Evolutionary conservation across 176 grass and related monocot genomes (phyloP).

Genomic region (Avena atlantica): DNA sequence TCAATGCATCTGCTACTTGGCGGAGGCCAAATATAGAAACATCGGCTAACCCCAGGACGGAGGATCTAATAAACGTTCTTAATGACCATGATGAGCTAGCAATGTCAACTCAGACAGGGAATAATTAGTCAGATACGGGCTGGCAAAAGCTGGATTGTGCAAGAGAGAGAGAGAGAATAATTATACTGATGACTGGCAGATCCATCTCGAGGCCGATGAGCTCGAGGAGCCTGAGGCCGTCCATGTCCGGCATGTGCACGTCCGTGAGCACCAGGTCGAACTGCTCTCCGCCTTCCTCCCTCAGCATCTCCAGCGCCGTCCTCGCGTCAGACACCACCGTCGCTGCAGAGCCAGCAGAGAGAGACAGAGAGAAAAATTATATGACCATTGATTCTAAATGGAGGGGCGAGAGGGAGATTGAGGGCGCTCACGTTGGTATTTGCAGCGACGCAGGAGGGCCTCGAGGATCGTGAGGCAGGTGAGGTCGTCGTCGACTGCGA

Average conservation of each 20-base stretch:
- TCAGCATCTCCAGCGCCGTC: conserved; percentile 55
- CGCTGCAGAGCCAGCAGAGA: conserved; percentile 34
- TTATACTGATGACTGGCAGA: conserved; percentile 77
- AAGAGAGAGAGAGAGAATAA: neutral
- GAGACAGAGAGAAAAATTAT: neutral
- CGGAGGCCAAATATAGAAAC: neutral
- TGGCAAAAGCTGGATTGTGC: neutral
- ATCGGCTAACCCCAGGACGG: neutral
- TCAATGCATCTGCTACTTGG: neutral
- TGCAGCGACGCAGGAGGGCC: conserved; percentile 18
- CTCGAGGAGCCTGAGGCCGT: conserved; percentile 78
- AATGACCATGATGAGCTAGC: neutral
- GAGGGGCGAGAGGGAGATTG: too few relatives aligned
- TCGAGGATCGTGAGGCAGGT: conserved; percentile 31
- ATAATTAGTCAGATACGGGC: neutral
- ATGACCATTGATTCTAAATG: neutral
- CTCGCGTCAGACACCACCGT: conserved; percentile 33
- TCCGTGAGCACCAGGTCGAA: conserved; percentile 69
- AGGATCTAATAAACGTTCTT: neutral
- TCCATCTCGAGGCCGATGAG: conserved; percentile 66
- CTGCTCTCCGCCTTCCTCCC: conserved; percentile 43
- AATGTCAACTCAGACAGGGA: neutral
- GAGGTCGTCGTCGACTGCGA: conserved; percentile 47
- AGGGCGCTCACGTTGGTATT: conserved; percentile 43
- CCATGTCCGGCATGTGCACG: conserved; percentile 65